Evolutionary conservation across 371 early-diverging fungal genomes (phyloP).

Genomic region (Mucor mucedo): DNA sequence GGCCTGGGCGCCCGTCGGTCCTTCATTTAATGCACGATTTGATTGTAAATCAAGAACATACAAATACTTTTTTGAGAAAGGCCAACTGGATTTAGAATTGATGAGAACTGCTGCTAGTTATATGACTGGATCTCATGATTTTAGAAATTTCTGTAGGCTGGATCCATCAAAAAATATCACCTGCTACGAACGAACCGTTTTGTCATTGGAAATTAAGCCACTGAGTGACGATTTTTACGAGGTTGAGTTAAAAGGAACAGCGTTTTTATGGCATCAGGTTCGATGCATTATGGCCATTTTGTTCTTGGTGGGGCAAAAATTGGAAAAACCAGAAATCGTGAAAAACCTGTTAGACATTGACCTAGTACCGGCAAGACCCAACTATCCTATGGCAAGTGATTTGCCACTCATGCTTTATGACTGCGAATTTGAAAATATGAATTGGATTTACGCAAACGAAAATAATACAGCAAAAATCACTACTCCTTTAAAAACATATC

Average conservation of each 20-base stretch:
- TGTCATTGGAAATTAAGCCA: constrained; percentile 66
- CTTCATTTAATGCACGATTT: constrained; percentile 88
- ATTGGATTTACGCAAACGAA: constrained; percentile 55
- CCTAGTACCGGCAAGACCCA: constrained; percentile 41
- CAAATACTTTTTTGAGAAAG: constrained; percentile 88
- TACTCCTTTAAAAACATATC: constrained; percentile 41
- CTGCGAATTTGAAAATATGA: constrained; percentile 72
- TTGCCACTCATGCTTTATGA: constrained; percentile 87
- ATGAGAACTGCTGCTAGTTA: constrained; percentile 81
- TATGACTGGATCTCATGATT: constrained; percentile 89
- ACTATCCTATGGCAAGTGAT: constrained; percentile 76
- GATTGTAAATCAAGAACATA: constrained; percentile 87
- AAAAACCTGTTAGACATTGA: constrained; percentile 40
- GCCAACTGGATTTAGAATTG: constrained; percentile 57
- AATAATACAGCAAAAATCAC: constrained; percentile 5
- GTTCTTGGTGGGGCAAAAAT: constrained; percentile 77
- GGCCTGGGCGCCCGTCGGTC: constrained; percentile 87
- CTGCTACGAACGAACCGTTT: constrained; percentile 76
- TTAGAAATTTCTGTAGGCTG: constrained; percentile 93
- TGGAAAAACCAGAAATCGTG: constrained; percentile 44
- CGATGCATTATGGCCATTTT: constrained; percentile 94
- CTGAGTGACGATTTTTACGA: constrained; percentile 65
- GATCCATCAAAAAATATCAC: constrained; percentile 83
- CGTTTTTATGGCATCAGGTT: constrained; percentile 98
- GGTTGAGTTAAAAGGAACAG: constrained; percentile 77